These are phyloP conservation scores for Russula foetens DNA, from an alignment of 768 basidiomycete genomes.

Conservation along the genomic window DNA sequence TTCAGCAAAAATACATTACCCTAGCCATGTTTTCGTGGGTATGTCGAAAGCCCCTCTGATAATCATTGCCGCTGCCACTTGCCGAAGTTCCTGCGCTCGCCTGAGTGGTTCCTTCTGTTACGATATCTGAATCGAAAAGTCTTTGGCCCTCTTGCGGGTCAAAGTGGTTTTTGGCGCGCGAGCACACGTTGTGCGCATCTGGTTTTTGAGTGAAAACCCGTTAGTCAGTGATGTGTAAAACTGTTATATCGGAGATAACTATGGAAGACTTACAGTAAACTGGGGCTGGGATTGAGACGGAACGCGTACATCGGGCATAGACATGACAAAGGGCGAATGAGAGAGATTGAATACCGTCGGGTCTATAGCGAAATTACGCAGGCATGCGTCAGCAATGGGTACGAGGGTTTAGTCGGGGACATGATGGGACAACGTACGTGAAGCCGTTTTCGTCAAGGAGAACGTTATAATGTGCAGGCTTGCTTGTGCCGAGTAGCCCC, in stretches of 20 bases:
- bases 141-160: conserved; percentile 47
- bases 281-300: conserved; percentile 74
- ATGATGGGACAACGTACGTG: conserved; percentile 32
- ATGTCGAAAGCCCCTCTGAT: too few relatives aligned
- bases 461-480: conserved; percentile 50
- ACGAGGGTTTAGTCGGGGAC: not conserved
- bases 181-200: conserved; percentile 69
- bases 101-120: too few relatives aligned
- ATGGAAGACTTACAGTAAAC: conserved; percentile 53
- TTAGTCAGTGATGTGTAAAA: not conserved
- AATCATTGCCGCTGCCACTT: too few relatives aligned
- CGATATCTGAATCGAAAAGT: conserved; percentile 38
- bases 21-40: too few relatives aligned
- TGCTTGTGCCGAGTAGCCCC: conserved; percentile 43
- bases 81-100: too few relatives aligned
- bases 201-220: conserved; percentile 22
- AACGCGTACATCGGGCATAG: conserved; percentile 73
- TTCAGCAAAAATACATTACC: too few relatives aligned
- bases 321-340: conserved; percentile 74
- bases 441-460: conserved; percentile 49
- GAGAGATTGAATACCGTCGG: conserved; percentile 57
- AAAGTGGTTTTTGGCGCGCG: conserved; percentile 73
- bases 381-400: not conserved
- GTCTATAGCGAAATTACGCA: conserved; percentile 26
- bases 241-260: not conserved